Evolutionary conservation across 352 stramenopile genomes (phyloP).

Genomic region (Phytophthora colocasiae): DNA sequence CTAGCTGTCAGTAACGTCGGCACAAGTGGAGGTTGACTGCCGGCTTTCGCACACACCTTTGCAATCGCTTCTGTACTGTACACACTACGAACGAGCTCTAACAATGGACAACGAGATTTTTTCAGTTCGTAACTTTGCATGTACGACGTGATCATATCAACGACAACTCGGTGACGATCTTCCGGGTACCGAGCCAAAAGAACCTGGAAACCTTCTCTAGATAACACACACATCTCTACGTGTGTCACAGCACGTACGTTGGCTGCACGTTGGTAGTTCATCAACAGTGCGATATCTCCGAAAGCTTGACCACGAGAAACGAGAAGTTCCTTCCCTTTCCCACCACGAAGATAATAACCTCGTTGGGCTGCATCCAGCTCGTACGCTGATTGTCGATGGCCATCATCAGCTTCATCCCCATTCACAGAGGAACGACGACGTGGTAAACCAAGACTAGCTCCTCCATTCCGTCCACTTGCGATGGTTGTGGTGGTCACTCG

Average conservation of each 20-base stretch:
- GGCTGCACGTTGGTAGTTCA: constrained; percentile 56
- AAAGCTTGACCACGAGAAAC: constrained; percentile 46
- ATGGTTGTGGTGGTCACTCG: constrained; percentile 28
- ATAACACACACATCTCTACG: constrained; percentile 63
- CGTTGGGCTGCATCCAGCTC: constrained; percentile 31
- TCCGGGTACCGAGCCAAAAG: constrained; percentile 44
- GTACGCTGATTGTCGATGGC: constrained; percentile 23
- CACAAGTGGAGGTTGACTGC: constrained; percentile 1
- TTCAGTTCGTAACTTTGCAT: constrained; percentile 39
- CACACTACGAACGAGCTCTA: constrained; percentile 34
- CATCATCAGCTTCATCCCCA: constrained; percentile 15
- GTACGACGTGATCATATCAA: constrained; percentile 42
- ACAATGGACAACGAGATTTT: constrained; percentile 28
- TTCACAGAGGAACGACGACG: constrained; percentile 9
- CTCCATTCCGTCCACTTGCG: neutral
- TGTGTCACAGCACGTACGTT: constrained; percentile 54
- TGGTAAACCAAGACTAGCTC: constrained; percentile 4
- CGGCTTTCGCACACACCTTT: constrained; percentile 23
- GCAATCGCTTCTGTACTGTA: constrained; percentile 34
- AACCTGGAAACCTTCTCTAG: constrained; percentile 44
- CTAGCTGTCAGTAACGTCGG: constrained; percentile 17
- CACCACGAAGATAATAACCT: constrained; percentile 17
- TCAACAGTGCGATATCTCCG: constrained; percentile 61
- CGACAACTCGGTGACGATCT: constrained; percentile 37
- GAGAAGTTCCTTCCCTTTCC: constrained; percentile 15